A percentile compares a stretch with the other conserved stretches of the same genome.
phyloP scores from a whole-genome alignment of 2,329 filamentous ascomycete genomes.

The Phialophora tarda region DNA sequence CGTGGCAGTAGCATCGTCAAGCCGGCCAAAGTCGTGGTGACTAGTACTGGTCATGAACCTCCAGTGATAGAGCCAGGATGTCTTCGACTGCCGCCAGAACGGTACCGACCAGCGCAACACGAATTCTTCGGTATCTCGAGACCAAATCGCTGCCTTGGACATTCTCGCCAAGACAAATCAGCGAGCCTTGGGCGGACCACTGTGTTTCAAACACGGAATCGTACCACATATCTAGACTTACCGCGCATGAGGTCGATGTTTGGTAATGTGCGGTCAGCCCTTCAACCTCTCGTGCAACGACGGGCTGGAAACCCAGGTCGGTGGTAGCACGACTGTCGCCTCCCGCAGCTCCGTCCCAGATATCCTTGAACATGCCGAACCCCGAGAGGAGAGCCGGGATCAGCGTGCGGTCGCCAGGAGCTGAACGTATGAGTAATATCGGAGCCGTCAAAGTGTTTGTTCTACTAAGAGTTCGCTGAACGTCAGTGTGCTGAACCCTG shows the following conservation, averaged over 20 bases:
- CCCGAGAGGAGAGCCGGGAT: background rate
- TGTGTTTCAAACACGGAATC: conserved; percentile 22
- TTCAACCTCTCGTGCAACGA: conserved; percentile 23
- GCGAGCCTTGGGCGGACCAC: background rate
- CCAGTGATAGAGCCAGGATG: background rate
- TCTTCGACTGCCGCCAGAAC: conserved; percentile 5
- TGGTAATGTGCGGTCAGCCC: conserved; percentile 29
- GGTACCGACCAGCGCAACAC: conserved; percentile 8
- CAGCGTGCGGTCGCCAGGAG: background rate
- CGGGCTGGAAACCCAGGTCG: conserved; percentile 15
- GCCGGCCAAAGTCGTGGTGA: background rate
- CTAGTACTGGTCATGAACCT: background rate
- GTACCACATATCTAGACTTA: conserved; percentile 25
- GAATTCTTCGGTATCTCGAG: background rate
- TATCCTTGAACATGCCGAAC: background rate
- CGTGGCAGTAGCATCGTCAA: background rate
- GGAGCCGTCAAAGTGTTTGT: background rate
- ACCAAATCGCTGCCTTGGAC: background rate
- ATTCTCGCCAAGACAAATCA: conserved; percentile 5
- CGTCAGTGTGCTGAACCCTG: background rate
- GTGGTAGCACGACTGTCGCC: conserved; percentile 17
- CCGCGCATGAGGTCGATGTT: conserved; percentile 25
- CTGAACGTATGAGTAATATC: background rate
- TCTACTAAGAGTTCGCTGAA: background rate
- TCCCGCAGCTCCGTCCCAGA: conserved; percentile 10